A percentile compares a stretch with the other conserved stretches of the same genome.
phyloP scores from a whole-genome alignment of 768 basidiomycete species.

The Artomyces pyxidatus region DNA sequence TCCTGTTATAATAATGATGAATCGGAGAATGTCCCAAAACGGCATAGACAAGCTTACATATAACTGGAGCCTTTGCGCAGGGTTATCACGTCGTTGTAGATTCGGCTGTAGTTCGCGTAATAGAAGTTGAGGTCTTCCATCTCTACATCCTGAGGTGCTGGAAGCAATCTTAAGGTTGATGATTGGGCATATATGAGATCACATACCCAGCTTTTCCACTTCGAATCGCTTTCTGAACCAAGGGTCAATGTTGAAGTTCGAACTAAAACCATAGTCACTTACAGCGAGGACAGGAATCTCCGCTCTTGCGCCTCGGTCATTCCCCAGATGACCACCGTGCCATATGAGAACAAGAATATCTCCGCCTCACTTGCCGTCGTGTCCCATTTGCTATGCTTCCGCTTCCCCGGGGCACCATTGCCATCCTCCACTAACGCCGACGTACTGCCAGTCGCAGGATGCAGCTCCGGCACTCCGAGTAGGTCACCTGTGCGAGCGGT shows the following conservation, averaged over 20 bases:
- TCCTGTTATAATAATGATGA: slow-evolving; percentile 70
- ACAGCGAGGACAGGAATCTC: slow-evolving; percentile 87
- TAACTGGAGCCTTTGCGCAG: slow-evolving; percentile 91
- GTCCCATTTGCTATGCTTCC: slow-evolving; percentile 55
- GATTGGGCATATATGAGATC: slow-evolving; percentile 2
- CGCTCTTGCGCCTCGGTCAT: slow-evolving; percentile 93
- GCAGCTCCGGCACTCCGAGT: slow-evolving; percentile 71
- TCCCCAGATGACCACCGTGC: slow-evolving; percentile 95
- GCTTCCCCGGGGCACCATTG: slow-evolving; percentile 27
- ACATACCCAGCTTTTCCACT: slow-evolving; percentile 72
- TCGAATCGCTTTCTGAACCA: slow-evolving; percentile 84
- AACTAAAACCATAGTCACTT: slow-evolving; percentile 25
- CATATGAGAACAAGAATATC: slow-evolving; percentile 90
- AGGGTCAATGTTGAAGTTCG: slow-evolving; percentile 3
- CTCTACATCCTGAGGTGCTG: slow-evolving; percentile 83
- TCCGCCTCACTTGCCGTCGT: slow-evolving; percentile 62
- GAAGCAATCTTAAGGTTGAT: slow-evolving; percentile 6
- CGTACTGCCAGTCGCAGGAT: slow-evolving; percentile 21
- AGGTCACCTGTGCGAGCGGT: slow-evolving; percentile 51
- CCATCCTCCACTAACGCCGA: slow-evolving; percentile 1
- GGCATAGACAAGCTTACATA: slow-evolving; percentile 52
- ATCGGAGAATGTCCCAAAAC: slow-evolving; percentile 3
- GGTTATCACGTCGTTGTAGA: slow-evolving; percentile 97
- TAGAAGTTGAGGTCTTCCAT: slow-evolving; percentile 98
- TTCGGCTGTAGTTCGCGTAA: slow-evolving; percentile 94